Percentiles rank a stretch among this genome's conserved stretches.
phyloP scores from a whole-genome alignment of 2,329 filamentous ascomycete genomes.

The Didymella glomerata region DNA sequence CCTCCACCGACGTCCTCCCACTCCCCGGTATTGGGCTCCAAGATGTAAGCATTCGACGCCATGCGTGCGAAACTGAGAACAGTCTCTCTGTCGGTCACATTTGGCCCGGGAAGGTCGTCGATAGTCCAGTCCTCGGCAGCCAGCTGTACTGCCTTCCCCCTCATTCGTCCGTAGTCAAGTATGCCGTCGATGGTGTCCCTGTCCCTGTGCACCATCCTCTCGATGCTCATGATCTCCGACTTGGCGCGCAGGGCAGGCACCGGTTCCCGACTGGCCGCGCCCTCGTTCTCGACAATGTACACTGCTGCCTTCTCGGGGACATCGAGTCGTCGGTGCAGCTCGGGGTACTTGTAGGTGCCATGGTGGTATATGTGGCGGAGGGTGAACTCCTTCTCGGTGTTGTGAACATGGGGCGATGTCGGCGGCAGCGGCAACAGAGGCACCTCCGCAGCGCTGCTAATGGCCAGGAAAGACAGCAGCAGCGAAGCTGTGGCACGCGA shows the following conservation, averaged over 20 bases:
- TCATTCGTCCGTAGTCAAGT: constrained; percentile 74
- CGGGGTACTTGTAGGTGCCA: constrained; percentile 79
- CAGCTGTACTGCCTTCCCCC: constrained; percentile 72
- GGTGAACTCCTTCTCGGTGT: constrained; percentile 42
- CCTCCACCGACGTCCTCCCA: constrained; percentile 76
- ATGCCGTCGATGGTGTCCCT: constrained; percentile 80
- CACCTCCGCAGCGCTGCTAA: constrained; percentile 55
- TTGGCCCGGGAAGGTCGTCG: constrained; percentile 79
- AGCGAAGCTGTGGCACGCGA: constrained; percentile 70
- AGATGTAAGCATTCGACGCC: constrained; percentile 87
- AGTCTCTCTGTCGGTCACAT: constrained; percentile 85
- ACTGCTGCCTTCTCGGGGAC: constrained; percentile 69
- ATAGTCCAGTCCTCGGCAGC: constrained; percentile 81
- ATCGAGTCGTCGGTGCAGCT: constrained; percentile 79
- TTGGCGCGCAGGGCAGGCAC: constrained; percentile 60
- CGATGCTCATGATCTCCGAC: constrained; percentile 74
- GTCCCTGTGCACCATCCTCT: constrained; percentile 81
- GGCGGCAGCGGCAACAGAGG: constrained; percentile 39
- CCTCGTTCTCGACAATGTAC: constrained; percentile 69
- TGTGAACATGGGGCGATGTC: constrained; percentile 32
- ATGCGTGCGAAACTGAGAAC: constrained; percentile 86
- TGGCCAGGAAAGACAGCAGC: constrained; percentile 72
- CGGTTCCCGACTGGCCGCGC: constrained; percentile 47
- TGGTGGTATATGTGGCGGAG: constrained; percentile 94
- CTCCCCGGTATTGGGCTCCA: constrained; percentile 73